These are phyloP conservation scores for Gnetum montanum DNA, from an alignment of 75 land plant genomes.

Conservation along the genomic window DNA sequence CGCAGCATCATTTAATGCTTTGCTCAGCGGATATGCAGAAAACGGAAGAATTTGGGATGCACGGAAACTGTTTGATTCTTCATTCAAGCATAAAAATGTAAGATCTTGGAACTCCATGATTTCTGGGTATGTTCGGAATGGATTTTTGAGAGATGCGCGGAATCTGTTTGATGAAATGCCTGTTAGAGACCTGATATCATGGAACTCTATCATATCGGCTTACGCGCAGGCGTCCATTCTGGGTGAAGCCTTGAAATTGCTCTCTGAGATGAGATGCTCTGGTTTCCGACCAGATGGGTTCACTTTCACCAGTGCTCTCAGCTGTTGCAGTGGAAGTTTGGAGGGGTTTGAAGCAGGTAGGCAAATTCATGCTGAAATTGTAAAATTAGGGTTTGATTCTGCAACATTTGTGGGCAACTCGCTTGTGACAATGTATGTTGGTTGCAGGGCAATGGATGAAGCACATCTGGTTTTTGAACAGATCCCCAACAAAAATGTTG, in stretches of 20 bases:
- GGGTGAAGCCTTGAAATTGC: not conserved
- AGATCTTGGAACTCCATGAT: constrained; percentile 49
- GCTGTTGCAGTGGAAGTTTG: not conserved
- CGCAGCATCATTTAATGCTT: constrained; percentile 30
- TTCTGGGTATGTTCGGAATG: constrained; percentile 29
- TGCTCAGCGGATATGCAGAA: constrained; percentile 24
- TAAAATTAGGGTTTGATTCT: constrained; percentile 9
- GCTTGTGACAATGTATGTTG: constrained; percentile 47
- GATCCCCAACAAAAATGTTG: constrained; percentile 24
- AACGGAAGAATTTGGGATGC: constrained; percentile 13
- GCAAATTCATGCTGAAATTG: constrained; percentile 19
- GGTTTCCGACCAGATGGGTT: not conserved
- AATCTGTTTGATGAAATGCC: constrained; percentile 14
- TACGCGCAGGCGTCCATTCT: not conserved
- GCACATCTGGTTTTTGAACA: constrained; percentile 43
- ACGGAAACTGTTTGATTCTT: constrained; percentile 16
- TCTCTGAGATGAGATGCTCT: not conserved
- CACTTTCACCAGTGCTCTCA: constrained; percentile 1
- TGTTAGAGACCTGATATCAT: constrained; percentile 6
- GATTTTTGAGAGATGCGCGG: constrained; percentile 6
- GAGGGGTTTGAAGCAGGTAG: not conserved
- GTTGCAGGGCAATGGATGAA: constrained; percentile 17
- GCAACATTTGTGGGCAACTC: constrained; percentile 31
- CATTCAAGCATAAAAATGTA: constrained; percentile 20
- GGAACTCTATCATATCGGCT: constrained; percentile 19